phyloP scores from a whole-genome alignment of 371 early-diverging fungal genomes.

The Haplosporangium sp. region DNA sequence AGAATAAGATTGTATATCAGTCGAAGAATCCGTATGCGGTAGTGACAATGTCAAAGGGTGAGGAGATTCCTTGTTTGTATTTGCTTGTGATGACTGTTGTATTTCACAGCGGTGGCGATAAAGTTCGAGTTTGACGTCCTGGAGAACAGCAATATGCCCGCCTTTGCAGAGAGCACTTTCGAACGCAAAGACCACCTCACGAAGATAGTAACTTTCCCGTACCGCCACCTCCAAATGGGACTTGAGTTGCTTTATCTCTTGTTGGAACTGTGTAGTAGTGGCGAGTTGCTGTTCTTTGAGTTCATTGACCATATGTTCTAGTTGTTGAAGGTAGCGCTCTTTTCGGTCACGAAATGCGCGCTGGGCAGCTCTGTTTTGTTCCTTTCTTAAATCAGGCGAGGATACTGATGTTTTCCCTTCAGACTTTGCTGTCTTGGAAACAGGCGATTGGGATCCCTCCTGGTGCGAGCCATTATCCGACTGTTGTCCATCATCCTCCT shows the following conservation, averaged over 20 bases:
- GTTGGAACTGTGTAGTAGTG: constrained; percentile 50
- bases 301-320: constrained; percentile 72
- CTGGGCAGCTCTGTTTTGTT: constrained; percentile 84
- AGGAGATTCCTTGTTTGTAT: constrained; percentile 3
- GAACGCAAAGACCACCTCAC: constrained; percentile 62
- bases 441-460: constrained; percentile 14
- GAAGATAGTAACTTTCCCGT: constrained; percentile 67
- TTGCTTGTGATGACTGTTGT: constrained; percentile 1
- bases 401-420: constrained; percentile 78
- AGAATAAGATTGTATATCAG: constrained; percentile 5
- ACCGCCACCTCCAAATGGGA: constrained; percentile 60
- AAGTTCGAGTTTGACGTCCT: constrained; percentile 35
- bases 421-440: constrained; percentile 60
- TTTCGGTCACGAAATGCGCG: constrained; percentile 83
- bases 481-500: neutral
- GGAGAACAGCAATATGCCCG: constrained; percentile 13
- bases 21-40: neutral
- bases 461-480: neutral
- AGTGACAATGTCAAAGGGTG: constrained; percentile 16
- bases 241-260: constrained; percentile 63
- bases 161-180: constrained; percentile 55
- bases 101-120: constrained; percentile 24
- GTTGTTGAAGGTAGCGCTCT: constrained; percentile 71
- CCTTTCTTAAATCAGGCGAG: constrained; percentile 74
- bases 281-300: constrained; percentile 66